These are phyloP conservation scores for Lentinula boryana DNA, from an alignment of 768 basidiomycete genomes.

Conservation along the genomic window DNA sequence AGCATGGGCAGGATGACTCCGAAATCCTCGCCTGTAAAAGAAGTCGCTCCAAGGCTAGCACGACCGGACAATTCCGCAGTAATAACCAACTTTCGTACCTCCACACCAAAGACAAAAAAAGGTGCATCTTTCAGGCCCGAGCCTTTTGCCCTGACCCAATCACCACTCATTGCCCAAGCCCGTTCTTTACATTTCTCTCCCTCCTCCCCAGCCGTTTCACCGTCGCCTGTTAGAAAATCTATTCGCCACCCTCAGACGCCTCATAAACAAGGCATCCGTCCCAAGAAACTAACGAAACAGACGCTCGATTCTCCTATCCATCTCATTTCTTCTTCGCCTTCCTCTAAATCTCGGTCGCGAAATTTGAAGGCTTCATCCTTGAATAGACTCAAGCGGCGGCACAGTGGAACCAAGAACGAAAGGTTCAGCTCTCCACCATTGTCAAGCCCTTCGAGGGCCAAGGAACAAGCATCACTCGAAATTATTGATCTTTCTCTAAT, in stretches of 20 bases:
- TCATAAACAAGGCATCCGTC: not conserved
- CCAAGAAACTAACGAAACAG: not conserved
- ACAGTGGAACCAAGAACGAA: not conserved
- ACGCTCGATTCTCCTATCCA: not conserved
- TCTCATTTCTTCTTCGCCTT: not conserved
- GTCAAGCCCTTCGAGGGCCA: not conserved
- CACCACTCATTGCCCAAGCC: not conserved
- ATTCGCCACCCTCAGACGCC: not conserved
- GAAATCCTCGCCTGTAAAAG: not conserved
- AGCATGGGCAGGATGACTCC: not conserved
- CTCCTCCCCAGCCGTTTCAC: not conserved
- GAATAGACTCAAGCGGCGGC: not conserved
- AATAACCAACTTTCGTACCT: not conserved
- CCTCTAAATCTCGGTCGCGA: not conserved
- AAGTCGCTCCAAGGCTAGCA: not conserved
- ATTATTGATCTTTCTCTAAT: not conserved
- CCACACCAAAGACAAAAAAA: not conserved
- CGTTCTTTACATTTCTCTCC: conserved; percentile 3
- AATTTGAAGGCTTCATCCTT: not conserved
- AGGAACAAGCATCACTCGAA: not conserved
- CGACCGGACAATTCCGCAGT: not conserved
- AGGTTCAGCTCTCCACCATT: not conserved
- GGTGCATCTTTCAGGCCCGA: not conserved
- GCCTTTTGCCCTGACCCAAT: not conserved
- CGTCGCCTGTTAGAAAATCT: not conserved